phyloP scores from a whole-genome alignment of 441 rosid species.

The Raphanus hybrid region DNA sequence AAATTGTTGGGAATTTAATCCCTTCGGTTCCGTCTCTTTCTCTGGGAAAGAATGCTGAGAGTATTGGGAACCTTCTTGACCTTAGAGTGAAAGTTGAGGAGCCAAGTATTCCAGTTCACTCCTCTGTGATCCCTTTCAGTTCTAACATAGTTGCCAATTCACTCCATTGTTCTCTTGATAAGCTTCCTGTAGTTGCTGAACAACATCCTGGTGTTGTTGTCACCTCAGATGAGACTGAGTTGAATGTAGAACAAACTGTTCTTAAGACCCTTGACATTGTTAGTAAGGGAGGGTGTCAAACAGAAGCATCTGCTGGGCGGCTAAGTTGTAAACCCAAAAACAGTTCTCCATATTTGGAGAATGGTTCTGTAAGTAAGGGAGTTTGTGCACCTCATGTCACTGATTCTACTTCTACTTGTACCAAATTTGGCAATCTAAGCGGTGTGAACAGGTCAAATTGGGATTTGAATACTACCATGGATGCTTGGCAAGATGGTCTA shows the following conservation, averaged over 20 bases:
- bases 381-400: conserved; percentile 42
- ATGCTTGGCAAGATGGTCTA: conserved; percentile 69
- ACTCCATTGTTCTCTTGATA: conserved; percentile 29
- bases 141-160: conserved; percentile 20
- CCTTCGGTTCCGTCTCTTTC: conserved; percentile 6
- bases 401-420: conserved; percentile 37
- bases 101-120: conserved; percentile 30
- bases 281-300: conserved; percentile 35
- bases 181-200: conserved; percentile 15
- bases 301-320: conserved; percentile 47
- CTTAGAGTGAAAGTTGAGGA: conserved; percentile 50
- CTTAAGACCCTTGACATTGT: conserved; percentile 35
- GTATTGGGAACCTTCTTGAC: neutral
- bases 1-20: neutral
- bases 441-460: conserved; percentile 65
- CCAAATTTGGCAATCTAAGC: conserved; percentile 34
- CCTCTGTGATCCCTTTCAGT: conserved; percentile 31
- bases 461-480: conserved; percentile 93
- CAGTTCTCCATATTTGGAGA: conserved; percentile 40
- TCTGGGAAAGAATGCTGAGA: conserved; percentile 21
- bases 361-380: conserved; percentile 50
- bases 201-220: neutral
- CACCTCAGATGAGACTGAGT: conserved; percentile 39
- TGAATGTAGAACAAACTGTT: conserved; percentile 44
- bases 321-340: conserved; percentile 38